Conservation (phyloP, 257 asterid species). For the Lycium ferocissimum region DNA sequence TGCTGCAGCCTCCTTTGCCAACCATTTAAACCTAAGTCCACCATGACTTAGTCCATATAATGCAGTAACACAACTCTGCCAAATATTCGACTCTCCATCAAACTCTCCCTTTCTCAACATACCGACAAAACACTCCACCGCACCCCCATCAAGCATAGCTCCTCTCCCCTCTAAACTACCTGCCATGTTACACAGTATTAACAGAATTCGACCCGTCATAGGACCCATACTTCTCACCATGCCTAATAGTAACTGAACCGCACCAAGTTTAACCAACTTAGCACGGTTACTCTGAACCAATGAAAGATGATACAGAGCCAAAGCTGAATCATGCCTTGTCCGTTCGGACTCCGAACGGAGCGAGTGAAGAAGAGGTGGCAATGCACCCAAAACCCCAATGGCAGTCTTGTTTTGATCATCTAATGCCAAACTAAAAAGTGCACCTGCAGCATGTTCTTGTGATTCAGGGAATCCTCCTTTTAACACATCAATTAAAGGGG, state of each 20-base stretch:
- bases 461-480: conserved; percentile 70
- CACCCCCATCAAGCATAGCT: conserved; percentile 71
- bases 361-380: conserved; percentile 79
- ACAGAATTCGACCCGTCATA: conserved; percentile 64
- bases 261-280: conserved; percentile 78
- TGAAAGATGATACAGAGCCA: conserved; percentile 81
- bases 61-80: conserved; percentile 69
- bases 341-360: conserved; percentile 76
- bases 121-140: conserved; percentile 61
- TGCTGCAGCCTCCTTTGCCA: conserved; percentile 83
- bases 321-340: conserved; percentile 76
- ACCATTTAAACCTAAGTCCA: conserved; percentile 84
- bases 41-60: conserved; percentile 83
- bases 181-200: conserved; percentile 68
- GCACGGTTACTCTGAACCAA: conserved; percentile 77
- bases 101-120: conserved; percentile 53
- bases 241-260: conserved; percentile 55
- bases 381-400: conserved; percentile 82
- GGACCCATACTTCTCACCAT: conserved; percentile 66
- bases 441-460: conserved; percentile 94
- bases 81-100: conserved; percentile 47
- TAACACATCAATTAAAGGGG: conserved; percentile 71
- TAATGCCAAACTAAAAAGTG: conserved; percentile 81
- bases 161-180: conserved; percentile 76
- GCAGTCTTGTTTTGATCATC: conserved; percentile 88